phyloP scores from a whole-genome alignment of 2,329 filamentous ascomycete genomes.

The Trichoderma endophyticum region DNA sequence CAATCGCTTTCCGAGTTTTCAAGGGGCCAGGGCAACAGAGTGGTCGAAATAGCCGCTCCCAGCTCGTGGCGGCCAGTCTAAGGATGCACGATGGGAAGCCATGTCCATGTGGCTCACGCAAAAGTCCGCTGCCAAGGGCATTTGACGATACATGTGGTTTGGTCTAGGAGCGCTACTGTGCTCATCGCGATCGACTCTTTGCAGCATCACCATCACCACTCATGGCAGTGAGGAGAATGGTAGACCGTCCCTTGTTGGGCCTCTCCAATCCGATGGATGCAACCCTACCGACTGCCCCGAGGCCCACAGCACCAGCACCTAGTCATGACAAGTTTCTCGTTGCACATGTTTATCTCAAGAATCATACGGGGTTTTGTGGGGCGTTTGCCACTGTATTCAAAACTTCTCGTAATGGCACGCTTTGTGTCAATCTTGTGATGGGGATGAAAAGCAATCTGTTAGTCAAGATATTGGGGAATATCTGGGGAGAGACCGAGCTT shows the following conservation, averaged over 20 bases:
- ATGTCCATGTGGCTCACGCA: slow-evolving; percentile 8
- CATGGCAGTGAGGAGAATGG: background rate
- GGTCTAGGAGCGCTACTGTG: background rate
- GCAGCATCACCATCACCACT: background rate
- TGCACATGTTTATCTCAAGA: slow-evolving; percentile 1
- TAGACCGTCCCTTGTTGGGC: background rate
- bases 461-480: slow-evolving; percentile 17
- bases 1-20: background rate
- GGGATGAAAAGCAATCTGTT: slow-evolving; percentile 15
- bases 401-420: background rate
- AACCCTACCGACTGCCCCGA: background rate
- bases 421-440: background rate
- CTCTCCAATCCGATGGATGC: background rate
- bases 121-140: slow-evolving; percentile 7
- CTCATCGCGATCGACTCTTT: slow-evolving; percentile 4
- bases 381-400: background rate
- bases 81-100: slow-evolving; percentile 4
- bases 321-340: background rate
- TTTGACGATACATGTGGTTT: background rate
- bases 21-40: background rate
- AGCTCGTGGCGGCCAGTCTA: slow-evolving; percentile 3
- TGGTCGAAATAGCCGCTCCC: background rate
- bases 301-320: background rate
- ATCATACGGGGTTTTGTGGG: slow-evolving; percentile 13
- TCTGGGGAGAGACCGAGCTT: slow-evolving; percentile 7